phyloP scores from a whole-genome alignment of 441 rosid species.

The Geranium incanum region DNA sequence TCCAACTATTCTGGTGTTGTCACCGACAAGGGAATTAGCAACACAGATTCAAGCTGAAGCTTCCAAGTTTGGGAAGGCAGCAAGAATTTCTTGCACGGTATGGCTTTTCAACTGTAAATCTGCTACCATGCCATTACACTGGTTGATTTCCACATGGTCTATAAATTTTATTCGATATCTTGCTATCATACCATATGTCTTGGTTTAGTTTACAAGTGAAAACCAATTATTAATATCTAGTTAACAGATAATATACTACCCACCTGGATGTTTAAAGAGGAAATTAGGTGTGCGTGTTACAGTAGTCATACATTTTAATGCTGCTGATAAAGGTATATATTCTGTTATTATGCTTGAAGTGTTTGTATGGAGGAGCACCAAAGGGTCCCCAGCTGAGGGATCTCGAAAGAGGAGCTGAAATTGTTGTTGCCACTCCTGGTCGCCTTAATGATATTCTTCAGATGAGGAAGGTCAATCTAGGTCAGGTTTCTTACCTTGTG shows the following conservation, averaged over 20 bases:
- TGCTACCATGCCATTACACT: not conserved
- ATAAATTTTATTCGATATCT: not conserved
- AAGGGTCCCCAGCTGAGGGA: conserved; percentile 36
- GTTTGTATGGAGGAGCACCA: conserved; percentile 38
- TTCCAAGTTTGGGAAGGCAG: conserved; percentile 81
- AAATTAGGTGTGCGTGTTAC: no score
- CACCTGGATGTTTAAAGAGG: no score
- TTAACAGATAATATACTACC: not conserved
- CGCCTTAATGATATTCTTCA: conserved; percentile 37
- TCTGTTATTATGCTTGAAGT: not conserved
- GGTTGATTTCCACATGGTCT: not conserved
- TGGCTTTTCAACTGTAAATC: conserved; percentile 9
- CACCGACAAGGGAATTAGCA: conserved; percentile 98
- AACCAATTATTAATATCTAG: no score
- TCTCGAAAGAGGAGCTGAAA: conserved; percentile 42
- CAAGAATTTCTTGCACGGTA: conserved; percentile 85
- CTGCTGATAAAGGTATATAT: not conserved
- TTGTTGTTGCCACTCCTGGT: conserved; percentile 43
- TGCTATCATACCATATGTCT: not conserved
- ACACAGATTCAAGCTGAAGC: conserved; percentile 95
- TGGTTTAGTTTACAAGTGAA: not conserved
- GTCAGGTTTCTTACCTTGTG: conserved; percentile 32
- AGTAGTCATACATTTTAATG: not conserved
- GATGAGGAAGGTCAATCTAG: conserved; percentile 33
- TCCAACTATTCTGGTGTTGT: conserved; percentile 85